Percentiles rank a stretch among this genome's conserved stretches.
Conservation (phyloP, 495 filamentous ascomycete genomes). For the Penicillium chermesinum region DNA sequence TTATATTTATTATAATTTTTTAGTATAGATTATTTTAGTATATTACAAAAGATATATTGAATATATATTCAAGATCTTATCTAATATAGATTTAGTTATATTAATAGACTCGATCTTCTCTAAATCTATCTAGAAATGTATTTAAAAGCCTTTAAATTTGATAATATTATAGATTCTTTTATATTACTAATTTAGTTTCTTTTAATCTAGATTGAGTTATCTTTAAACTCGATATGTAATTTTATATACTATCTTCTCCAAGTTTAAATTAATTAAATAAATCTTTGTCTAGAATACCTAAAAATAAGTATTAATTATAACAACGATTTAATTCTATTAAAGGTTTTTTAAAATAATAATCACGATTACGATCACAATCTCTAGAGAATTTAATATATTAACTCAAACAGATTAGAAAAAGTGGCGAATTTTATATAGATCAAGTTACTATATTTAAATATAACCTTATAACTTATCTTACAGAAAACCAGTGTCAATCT, state of each 20-base stretch:
- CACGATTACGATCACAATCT: not conserved
- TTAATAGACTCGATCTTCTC: slow-evolving; percentile 8
- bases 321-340: not conserved
- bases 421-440: not conserved
- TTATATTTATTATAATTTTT: slow-evolving; percentile 24
- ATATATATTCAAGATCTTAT: not conserved
- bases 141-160: not conserved
- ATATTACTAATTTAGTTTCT: not conserved
- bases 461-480: not conserved
- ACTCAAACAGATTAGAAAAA: not conserved
- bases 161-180: slow-evolving; percentile 1
- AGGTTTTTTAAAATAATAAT: not conserved
- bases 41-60: not conserved
- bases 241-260: not conserved
- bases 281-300: not conserved
- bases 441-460: not conserved
- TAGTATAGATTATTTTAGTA: not conserved
- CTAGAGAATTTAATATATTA: not conserved
- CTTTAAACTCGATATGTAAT: slow-evolving; percentile 1
- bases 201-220: not conserved
- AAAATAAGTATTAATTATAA: not conserved
- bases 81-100: slow-evolving; percentile 2
- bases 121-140: not conserved
- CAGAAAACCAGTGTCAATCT: not conserved
- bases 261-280: not conserved